These are phyloP conservation scores for Colletotrichum navitas DNA, from an alignment of 2,329 filamentous ascomycete species.

Conservation along the genomic window DNA sequence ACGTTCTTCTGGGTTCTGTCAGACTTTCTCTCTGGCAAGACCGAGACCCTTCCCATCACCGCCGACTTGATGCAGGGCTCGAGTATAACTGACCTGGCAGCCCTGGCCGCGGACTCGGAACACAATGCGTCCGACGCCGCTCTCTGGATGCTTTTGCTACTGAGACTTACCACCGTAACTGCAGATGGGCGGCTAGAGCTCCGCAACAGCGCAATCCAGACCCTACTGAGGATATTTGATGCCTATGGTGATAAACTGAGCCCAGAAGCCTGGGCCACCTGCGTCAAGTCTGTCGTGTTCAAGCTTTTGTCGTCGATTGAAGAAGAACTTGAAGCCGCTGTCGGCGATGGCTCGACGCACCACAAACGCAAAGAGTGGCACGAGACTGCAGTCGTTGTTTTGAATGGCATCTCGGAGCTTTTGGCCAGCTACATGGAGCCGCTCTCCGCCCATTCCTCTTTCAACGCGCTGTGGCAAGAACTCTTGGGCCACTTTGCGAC, in stretches of 20 bases:
- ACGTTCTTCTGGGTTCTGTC: constrained; percentile 97
- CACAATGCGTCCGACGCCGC: constrained; percentile 75
- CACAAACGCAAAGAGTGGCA: constrained; percentile 72
- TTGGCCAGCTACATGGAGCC: constrained; percentile 82
- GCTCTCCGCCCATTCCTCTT: constrained; percentile 74
- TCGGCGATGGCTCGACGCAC: constrained; percentile 49
- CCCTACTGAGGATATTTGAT: constrained; percentile 90
- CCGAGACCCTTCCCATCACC: constrained; percentile 69
- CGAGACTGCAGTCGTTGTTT: constrained; percentile 80
- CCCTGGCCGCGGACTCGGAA: constrained; percentile 68
- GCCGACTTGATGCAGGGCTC: constrained; percentile 66
- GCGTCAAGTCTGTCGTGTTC: constrained; percentile 85
- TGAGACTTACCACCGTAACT: constrained; percentile 78
- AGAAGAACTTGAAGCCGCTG: constrained; percentile 60
- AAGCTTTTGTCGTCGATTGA: constrained; percentile 80
- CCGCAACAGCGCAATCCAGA: constrained; percentile 90
- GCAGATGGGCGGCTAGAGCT: constrained; percentile 80
- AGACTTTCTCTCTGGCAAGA: constrained; percentile 80
- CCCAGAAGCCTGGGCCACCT: constrained; percentile 84
- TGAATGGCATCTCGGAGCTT: constrained; percentile 79
- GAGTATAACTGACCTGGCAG: constrained; percentile 66
- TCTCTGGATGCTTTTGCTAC: constrained; percentile 82
- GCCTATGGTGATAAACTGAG: constrained; percentile 86
- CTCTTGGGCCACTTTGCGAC: constrained; percentile 77
- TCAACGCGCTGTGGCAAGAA: constrained; percentile 81